These are phyloP conservation scores for Thelonectria rubi DNA, from an alignment of 2,329 filamentous ascomycete genomes.

Conservation along the genomic window DNA sequence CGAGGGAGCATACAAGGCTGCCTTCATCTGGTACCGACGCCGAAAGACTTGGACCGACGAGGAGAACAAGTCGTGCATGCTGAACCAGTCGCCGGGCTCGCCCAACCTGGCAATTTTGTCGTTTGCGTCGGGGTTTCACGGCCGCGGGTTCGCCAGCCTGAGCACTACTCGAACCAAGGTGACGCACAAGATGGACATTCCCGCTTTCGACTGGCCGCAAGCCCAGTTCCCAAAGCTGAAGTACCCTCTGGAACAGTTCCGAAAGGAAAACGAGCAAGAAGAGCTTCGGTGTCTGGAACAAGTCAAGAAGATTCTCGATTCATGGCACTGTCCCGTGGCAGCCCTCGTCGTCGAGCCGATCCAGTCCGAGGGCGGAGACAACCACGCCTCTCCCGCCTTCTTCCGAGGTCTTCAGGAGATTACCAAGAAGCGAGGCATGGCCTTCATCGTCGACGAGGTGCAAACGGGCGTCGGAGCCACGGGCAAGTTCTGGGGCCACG, in stretches of 20 bases:
- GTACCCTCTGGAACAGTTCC: slow-evolving; percentile 84
- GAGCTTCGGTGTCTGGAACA: slow-evolving; percentile 77
- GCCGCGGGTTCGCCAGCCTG: slow-evolving; percentile 82
- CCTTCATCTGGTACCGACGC: slow-evolving; percentile 89
- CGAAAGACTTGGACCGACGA: slow-evolving; percentile 56
- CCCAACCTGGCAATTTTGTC: slow-evolving; percentile 80
- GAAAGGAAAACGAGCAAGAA: slow-evolving; percentile 78
- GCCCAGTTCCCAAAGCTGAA: slow-evolving; percentile 84
- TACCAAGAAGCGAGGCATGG: slow-evolving; percentile 73
- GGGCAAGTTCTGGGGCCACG: slow-evolving; percentile 94
- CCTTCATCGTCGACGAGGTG: slow-evolving; percentile 85
- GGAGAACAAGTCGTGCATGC: slow-evolving; percentile 15
- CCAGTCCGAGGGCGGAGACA: slow-evolving; percentile 85
- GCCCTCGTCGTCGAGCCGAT: slow-evolving; percentile 82
- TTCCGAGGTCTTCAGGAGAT: slow-evolving; percentile 79
- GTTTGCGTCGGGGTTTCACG: slow-evolving; percentile 82
- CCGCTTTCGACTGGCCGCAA: slow-evolving; percentile 93
- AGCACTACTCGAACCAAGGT: slow-evolving; percentile 91
- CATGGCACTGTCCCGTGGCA: slow-evolving; percentile 73
- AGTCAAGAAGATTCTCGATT: slow-evolving; percentile 75
- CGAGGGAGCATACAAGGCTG: slow-evolving; percentile 92
- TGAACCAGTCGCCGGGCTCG: slow-evolving; percentile 65
- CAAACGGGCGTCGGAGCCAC: slow-evolving; percentile 93
- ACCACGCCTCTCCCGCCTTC: slow-evolving; percentile 81
- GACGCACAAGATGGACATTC: slow-evolving; percentile 94